Evolutionary conservation across 164 flowering plant species (phyloP), one percentile per base, ranked within the genome.

Genomic region (Pachysandra terminalis): DNA sequence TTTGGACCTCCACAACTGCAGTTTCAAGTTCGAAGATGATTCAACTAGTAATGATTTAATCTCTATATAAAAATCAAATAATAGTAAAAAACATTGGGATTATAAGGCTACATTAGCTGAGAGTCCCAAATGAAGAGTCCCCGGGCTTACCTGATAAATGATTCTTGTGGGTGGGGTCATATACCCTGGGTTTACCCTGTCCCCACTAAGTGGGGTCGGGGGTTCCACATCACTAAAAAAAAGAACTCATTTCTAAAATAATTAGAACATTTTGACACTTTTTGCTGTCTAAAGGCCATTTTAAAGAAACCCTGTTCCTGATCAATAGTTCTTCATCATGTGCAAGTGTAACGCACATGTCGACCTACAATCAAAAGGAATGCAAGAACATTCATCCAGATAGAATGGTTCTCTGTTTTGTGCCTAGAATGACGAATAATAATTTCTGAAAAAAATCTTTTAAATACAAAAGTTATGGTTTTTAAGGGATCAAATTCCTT

Each of bases 1-100:
- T 64, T 90, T 85, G 22, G 83, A 81, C 40, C 69, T 73, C 96
- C 96, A 90, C 49, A 86, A 71, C 98, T 93, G 91, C 60, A 68
- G 70, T 71, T 17, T 21, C 51, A 49, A 74, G 48, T 35, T 49
- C 19, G 61, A 61, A 57, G 26, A 52, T 28, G 58, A 9, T 35
- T 37, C 26, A 63, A 48, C 52, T 51, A 28, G 21, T 35, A 93
- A 86, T 64, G 37, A 32, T 90, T 84, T 24, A 82, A 81, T 28
- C 70, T 73, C 95, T 95, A 90, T 48, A 86, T 72, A 96, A 90
- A 90, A 55, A 68, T 72, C 70, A 14, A 19, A 51, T 32, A 74
- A 52, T 26, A 40, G 12, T 60, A 61, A 53, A n/a, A 52, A 28
- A 60, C 5, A 21, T 35, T 22, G 60, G 45, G 60, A 51, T 37